These are phyloP conservation scores for Lepiota venenata DNA, from an alignment of 768 basidiomycete species.

Conservation along the genomic window DNA sequence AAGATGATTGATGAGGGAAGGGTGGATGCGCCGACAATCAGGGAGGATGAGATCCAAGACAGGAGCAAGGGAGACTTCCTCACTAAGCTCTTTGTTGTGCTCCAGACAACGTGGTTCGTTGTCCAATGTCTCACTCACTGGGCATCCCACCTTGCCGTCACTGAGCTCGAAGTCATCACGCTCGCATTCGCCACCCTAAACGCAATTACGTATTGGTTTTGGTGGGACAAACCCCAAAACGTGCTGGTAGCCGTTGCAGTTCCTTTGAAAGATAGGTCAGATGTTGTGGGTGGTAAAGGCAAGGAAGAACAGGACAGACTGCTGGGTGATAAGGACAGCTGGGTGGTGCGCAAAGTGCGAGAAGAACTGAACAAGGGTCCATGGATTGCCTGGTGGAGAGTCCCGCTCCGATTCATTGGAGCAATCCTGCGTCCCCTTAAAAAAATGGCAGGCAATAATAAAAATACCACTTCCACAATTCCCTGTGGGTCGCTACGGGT, in stretches of 20 bases:
- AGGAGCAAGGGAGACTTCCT: conserved; percentile 24
- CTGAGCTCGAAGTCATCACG: conserved; percentile 28
- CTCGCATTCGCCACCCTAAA: conserved; percentile 24
- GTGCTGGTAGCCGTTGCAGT: conserved; percentile 17
- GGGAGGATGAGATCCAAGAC: conserved; percentile 22
- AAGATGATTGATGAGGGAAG: too few species aligned
- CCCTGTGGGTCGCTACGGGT: too few species aligned
- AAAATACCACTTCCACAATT: too few species aligned
- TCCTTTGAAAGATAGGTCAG: background rate
- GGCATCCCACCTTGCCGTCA: conserved; percentile 19
- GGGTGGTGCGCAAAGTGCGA: too few species aligned
- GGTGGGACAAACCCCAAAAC: conserved; percentile 34
- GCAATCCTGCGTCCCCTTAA: too few species aligned
- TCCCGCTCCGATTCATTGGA: too few species aligned
- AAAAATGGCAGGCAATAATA: too few species aligned
- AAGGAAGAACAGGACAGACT: too few species aligned
- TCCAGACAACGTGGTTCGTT: conserved; percentile 28
- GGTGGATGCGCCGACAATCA: conserved; percentile 10
- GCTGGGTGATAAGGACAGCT: too few species aligned
- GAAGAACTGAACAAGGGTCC: too few species aligned
- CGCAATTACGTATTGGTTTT: conserved; percentile 24
- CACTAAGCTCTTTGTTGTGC: conserved; percentile 20
- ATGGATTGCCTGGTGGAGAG: too few species aligned
- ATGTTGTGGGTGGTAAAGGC: too few species aligned
- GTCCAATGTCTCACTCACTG: conserved; percentile 23